These are phyloP conservation scores for Saraca asoca DNA, from an alignment of 331 rosid genomes.

Conservation along the genomic window DNA sequence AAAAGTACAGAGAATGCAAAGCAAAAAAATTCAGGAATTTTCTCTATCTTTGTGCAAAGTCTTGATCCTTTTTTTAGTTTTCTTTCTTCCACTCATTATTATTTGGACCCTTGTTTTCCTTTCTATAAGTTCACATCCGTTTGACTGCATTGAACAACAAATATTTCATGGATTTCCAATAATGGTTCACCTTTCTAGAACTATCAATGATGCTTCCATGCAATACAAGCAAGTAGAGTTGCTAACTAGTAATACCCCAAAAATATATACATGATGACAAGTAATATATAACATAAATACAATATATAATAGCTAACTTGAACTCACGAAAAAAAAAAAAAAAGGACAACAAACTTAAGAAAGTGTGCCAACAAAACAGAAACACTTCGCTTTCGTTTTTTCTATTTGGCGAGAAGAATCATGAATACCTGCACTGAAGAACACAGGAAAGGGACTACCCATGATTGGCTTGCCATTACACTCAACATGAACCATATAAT, in stretches of 20 bases:
- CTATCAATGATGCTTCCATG: too few species aligned
- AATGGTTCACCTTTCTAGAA: too few species aligned
- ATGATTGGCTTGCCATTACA: constrained; percentile 88
- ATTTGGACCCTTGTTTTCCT: constrained; percentile 9
- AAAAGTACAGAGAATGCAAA: neutral
- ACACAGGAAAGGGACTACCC: constrained; percentile 99
- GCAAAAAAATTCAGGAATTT: neutral
- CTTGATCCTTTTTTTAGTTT: neutral
- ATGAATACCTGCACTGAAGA: constrained; percentile 91
- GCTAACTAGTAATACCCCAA: too few species aligned
- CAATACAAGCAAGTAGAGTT: too few species aligned
- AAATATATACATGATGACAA: too few species aligned
- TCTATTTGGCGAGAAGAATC: neutral
- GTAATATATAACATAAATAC: too few species aligned
- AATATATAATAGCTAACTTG: too few species aligned
- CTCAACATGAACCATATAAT: constrained; percentile 88
- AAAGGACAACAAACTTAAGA: too few species aligned
- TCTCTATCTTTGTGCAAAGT: neutral
- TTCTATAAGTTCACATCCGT: neutral
- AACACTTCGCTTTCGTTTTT: too few species aligned
- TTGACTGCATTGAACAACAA: constrained; percentile 13
- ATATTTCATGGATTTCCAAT: neutral
- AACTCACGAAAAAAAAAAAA: too few species aligned
- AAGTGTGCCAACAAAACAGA: too few species aligned
- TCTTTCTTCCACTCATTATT: neutral